Percentiles rank a stretch among this genome's conserved stretches.
Evolutionary conservation across 306 rosid species (phyloP).

Genomic region (Lagenaria siceraria): DNA sequence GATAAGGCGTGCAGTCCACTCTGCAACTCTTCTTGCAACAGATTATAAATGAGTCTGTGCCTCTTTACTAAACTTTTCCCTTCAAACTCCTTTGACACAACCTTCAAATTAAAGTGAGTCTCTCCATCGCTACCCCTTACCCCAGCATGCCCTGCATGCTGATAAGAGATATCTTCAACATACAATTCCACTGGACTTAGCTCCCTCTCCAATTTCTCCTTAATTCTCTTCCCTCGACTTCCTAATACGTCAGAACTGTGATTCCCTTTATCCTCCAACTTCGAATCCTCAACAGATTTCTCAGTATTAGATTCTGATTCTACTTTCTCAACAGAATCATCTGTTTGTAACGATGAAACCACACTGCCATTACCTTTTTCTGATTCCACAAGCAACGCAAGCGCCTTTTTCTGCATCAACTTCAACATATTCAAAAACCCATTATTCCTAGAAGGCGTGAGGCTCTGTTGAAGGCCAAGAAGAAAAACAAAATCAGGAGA

Average conservation of each 20-base stretch:
- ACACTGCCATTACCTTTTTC: conserved; percentile 26
- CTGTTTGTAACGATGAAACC: not conserved
- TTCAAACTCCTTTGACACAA: conserved; percentile 57
- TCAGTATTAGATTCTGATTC: not conserved
- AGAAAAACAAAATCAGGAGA: conserved; percentile 64
- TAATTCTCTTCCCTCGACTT: conserved; percentile 75
- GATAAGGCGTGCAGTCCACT: conserved; percentile 75
- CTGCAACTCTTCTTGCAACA: conserved; percentile 70
- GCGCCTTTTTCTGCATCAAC: conserved; percentile 83
- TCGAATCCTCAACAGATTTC: not conserved
- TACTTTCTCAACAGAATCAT: conserved; percentile 14
- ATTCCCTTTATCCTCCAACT: conserved; percentile 1
- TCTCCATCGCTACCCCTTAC: conserved; percentile 64
- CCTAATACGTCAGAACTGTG: conserved; percentile 22
- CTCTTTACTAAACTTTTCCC: conserved; percentile 85
- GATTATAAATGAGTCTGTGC: conserved; percentile 58
- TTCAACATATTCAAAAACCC: conserved; percentile 89
- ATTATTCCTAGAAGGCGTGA: conserved; percentile 80
- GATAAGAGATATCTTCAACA: conserved; percentile 71
- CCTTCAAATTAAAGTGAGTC: conserved; percentile 73
- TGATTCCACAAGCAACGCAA: conserved; percentile 36
- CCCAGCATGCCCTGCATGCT: conserved; percentile 79
- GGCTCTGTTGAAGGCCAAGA: conserved; percentile 86
- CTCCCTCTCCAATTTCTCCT: conserved; percentile 50
- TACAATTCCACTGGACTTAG: conserved; percentile 46